A percentile compares a stretch with the other conserved stretches of the same genome.
These are phyloP conservation scores for Carpinus fangiana DNA, from an alignment of 306 rosid genomes.

Conservation along the genomic window DNA sequence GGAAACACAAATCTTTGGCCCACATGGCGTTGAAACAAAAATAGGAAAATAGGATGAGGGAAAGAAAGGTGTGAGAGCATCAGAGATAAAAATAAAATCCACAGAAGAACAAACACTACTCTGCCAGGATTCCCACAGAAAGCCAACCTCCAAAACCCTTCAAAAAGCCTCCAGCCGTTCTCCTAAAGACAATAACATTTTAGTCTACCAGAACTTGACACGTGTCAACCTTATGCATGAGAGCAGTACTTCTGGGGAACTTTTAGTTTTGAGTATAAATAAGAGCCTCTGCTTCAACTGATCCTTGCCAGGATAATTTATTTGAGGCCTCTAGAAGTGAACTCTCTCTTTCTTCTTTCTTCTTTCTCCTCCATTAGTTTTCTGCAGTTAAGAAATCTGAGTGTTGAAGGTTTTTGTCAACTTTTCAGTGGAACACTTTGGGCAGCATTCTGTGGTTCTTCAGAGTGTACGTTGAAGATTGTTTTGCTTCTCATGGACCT, in stretches of 20 bases:
- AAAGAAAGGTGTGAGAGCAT: conserved; percentile 15
- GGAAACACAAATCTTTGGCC: conserved; percentile 20
- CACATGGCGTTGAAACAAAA: conserved; percentile 25
- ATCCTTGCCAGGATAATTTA: conserved; percentile 31
- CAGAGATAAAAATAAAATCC: conserved; percentile 11
- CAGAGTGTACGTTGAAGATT: conserved; percentile 6
- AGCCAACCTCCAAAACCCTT: conserved; percentile 32
- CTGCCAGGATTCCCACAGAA: conserved; percentile 29
- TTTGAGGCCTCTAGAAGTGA: conserved; percentile 18
- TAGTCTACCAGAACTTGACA: conserved; percentile 38
- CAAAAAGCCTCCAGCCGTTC: conserved; percentile 30
- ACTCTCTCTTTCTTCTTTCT: conserved; percentile 3
- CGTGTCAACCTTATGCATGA: conserved; percentile 38
- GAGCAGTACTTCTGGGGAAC: conserved; percentile 16
- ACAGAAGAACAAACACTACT: conserved; percentile 11
- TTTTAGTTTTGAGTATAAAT: conserved; percentile 37
- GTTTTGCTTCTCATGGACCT: conserved; percentile 41
- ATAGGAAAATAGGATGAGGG: conserved; percentile 12
- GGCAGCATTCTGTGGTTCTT: conserved; percentile 22
- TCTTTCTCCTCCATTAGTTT: conserved; percentile 18
- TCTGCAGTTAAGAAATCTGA: conserved; percentile 13
- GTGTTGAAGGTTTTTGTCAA: conserved; percentile 15
- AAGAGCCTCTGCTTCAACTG: conserved; percentile 25
- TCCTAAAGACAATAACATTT: conserved; percentile 13
- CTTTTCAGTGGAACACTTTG: conserved; percentile 28